A percentile compares a stretch with the other conserved stretches of the same genome.
Evolutionary conservation across 2,329 filamentous ascomycete species (phyloP).

Genomic region (Talaromyces islandicus): DNA sequence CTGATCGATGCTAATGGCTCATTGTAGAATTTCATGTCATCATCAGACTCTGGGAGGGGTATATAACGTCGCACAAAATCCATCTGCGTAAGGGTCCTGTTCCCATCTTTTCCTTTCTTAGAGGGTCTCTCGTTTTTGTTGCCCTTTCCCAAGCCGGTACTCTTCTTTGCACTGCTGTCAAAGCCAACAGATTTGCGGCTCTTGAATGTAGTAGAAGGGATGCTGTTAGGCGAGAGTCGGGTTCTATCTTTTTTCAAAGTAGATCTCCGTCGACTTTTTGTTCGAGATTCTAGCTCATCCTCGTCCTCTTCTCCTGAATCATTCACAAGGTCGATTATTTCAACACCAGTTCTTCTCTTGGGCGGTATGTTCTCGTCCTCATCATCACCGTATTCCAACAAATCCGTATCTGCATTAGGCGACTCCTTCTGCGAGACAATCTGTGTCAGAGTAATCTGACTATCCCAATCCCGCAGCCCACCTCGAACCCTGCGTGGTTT

Average conservation of each 20-base stretch:
- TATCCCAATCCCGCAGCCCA: constrained; percentile 16
- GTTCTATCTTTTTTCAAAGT: background rate
- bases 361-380: background rate
- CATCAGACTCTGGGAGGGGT: constrained; percentile 25
- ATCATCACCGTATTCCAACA: constrained; percentile 27
- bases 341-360: background rate
- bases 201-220: constrained; percentile 6
- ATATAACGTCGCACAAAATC: constrained; percentile 33
- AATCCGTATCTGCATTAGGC: constrained; percentile 17
- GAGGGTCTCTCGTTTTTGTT: constrained; percentile 15
- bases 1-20: background rate
- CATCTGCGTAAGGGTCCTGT: constrained; percentile 40
- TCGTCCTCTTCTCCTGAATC: constrained; percentile 18
- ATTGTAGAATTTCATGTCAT: constrained; percentile 11
- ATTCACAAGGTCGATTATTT: constrained; percentile 21
- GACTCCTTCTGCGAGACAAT: constrained; percentile 32
- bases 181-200: background rate
- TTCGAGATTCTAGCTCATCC: constrained; percentile 12
- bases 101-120: constrained; percentile 15
- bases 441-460: constrained; percentile 37
- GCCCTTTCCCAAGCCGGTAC: constrained; percentile 17
- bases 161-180: constrained; percentile 10
- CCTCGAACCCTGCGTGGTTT: constrained; percentile 11
- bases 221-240: background rate
- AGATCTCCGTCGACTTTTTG: background rate